These are phyloP conservation scores for Dendrobium catenatum DNA, from an alignment of 106 monocot genomes.

Conservation along the genomic window DNA sequence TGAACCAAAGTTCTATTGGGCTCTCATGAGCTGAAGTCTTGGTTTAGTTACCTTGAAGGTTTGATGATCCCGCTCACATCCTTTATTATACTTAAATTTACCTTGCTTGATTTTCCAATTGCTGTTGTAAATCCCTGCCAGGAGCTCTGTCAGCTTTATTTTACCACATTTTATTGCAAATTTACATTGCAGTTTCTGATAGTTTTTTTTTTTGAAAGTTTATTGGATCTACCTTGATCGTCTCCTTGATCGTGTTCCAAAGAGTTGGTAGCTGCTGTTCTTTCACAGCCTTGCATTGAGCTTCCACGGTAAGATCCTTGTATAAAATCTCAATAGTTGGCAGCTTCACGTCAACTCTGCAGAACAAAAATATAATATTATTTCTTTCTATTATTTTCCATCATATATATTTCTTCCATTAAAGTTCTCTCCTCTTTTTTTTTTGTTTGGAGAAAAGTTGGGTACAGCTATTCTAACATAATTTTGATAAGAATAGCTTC, in stretches of 20 bases:
- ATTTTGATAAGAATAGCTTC: too few species aligned
- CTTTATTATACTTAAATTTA: conserved; percentile 11
- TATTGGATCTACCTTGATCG: neutral
- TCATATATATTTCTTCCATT: too few species aligned
- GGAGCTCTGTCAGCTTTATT: too few species aligned
- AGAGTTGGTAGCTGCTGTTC: conserved; percentile 10
- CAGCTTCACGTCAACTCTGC: conserved; percentile 9
- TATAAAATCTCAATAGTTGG: conserved; percentile 14
- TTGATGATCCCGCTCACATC: conserved; percentile 19
- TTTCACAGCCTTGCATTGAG: conserved; percentile 1
- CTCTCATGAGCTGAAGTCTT: too few species aligned
- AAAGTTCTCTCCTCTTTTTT: too few species aligned
- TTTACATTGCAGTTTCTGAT: neutral
- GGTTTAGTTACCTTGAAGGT: conserved; percentile 16
- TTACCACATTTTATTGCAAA: neutral
- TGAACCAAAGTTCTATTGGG: too few species aligned
- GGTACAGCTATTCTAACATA: too few species aligned
- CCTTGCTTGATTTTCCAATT: neutral
- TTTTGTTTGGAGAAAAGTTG: too few species aligned
- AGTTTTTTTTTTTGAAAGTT: neutral
- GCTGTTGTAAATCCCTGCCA: conserved; percentile 7
- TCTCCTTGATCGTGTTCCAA: conserved; percentile 9
- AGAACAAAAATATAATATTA: neutral
- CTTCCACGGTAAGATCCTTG: conserved; percentile 12
- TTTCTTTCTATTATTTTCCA: too few species aligned